These are phyloP conservation scores for Globisporangium rhizosaccharum DNA, from an alignment of 352 stramenopile species.

Conservation along the genomic window DNA sequence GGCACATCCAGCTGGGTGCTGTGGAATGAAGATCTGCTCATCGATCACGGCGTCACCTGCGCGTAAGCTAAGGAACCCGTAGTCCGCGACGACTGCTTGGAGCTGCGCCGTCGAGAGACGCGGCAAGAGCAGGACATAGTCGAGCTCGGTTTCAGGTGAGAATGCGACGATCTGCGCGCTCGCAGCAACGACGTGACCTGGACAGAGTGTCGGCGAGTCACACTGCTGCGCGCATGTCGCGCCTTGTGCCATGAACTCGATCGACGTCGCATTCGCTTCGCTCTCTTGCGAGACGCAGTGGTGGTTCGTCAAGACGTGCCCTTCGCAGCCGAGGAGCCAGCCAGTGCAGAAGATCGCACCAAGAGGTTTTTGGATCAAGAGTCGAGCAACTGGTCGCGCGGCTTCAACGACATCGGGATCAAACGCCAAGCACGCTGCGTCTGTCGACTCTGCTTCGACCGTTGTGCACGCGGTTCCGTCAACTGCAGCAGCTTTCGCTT, in stretches of 20 bases:
- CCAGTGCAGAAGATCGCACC: conserved; percentile 46
- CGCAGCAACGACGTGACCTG: conserved; percentile 24
- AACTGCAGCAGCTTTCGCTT: neutral
- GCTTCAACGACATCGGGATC: conserved; percentile 12
- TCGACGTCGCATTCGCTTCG: conserved; percentile 25
- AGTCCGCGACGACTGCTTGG: conserved; percentile 19
- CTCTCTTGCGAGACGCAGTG: conserved; percentile 34
- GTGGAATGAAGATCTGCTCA: conserved; percentile 54
- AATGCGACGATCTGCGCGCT: conserved; percentile 27
- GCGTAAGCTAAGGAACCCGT: conserved; percentile 42
- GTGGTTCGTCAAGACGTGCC: conserved; percentile 52
- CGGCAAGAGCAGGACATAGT: conserved; percentile 37
- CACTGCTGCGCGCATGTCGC: conserved; percentile 18
- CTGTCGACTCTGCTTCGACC: conserved; percentile 16
- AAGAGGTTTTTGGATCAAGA: conserved; percentile 38
- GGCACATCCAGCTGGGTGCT: conserved; percentile 35
- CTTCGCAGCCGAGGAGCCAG: conserved; percentile 46
- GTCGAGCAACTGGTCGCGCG: conserved; percentile 22
- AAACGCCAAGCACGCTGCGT: conserved; percentile 22
- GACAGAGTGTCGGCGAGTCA: conserved; percentile 21
- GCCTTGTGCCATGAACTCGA: conserved; percentile 48
- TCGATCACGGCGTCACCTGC: conserved; percentile 4
- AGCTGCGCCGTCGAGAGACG: conserved; percentile 9
- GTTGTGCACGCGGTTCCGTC: conserved; percentile 10
- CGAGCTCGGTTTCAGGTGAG: conserved; percentile 19